Evolutionary conservation across 371 early-diverging fungal species (phyloP).

Genomic region (Conidiobolus incongruus): DNA sequence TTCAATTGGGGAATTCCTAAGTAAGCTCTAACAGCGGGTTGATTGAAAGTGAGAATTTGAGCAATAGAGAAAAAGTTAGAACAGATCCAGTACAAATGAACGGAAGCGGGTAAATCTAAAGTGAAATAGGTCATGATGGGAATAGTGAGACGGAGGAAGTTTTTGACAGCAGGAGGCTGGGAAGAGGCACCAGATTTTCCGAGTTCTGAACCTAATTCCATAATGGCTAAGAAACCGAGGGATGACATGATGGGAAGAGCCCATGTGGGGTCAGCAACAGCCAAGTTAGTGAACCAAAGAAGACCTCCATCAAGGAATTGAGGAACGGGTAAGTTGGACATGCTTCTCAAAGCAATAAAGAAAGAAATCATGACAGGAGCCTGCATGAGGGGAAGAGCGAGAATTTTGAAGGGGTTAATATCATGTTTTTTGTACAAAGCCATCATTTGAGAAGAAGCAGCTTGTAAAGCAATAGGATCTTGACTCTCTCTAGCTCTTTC

Average conservation of each 20-base stretch:
- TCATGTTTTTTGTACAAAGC: slow-evolving; percentile 34
- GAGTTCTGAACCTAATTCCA: slow-evolving; percentile 43
- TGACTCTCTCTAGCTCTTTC: slow-evolving; percentile 25
- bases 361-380: slow-evolving; percentile 75
- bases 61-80: slow-evolving; percentile 44
- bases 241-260: slow-evolving; percentile 56
- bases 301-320: slow-evolving; percentile 55
- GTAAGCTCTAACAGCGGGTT: slow-evolving; percentile 24
- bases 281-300: slow-evolving; percentile 65
- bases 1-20: slow-evolving; percentile 26
- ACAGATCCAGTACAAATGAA: slow-evolving; percentile 73
- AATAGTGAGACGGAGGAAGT: slow-evolving; percentile 34
- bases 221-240: slow-evolving; percentile 39
- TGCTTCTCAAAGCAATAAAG: slow-evolving; percentile 61
- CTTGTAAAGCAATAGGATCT: slow-evolving; percentile 27
- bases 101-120: slow-evolving; percentile 48
- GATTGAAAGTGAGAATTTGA: slow-evolving; percentile 39
- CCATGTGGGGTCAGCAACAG: slow-evolving; percentile 58
- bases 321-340: slow-evolving; percentile 68
- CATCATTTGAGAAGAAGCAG: slow-evolving; percentile 25
- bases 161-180: slow-evolving; percentile 28
- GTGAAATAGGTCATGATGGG: slow-evolving; percentile 42
- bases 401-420: slow-evolving; percentile 31
- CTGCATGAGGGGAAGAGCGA: slow-evolving; percentile 41
- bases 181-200: slow-evolving; percentile 14